These are phyloP conservation scores for Hypericum androsaemum DNA, from an alignment of 345 rosid species.

Conservation along the genomic window DNA sequence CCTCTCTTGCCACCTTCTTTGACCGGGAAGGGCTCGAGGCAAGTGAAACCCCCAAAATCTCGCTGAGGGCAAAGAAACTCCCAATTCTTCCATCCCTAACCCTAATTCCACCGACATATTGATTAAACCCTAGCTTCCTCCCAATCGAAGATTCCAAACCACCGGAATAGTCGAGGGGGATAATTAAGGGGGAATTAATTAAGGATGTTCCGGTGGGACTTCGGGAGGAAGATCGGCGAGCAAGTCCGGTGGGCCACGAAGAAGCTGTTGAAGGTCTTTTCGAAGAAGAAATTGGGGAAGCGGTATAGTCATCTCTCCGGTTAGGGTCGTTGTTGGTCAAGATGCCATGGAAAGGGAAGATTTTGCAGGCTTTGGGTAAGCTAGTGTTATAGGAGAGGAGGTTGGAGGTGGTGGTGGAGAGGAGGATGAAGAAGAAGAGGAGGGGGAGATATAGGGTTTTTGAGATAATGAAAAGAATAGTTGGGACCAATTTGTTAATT, in stretches of 20 bases:
- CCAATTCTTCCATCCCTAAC: slow-evolving; percentile 13
- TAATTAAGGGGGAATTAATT: not conserved
- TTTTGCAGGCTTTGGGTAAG: slow-evolving; percentile 77
- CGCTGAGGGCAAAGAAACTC: too few species aligned
- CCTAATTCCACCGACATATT: slow-evolving; percentile 3
- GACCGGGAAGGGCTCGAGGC: too few species aligned
- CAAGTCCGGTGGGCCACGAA: slow-evolving; percentile 78
- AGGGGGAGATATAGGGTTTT: too few species aligned
- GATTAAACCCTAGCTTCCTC: not conserved
- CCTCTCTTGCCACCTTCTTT: too few species aligned
- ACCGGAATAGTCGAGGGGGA: not conserved
- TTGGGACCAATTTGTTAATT: too few species aligned
- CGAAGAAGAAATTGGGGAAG: slow-evolving; percentile 91
- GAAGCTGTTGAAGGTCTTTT: slow-evolving; percentile 63
- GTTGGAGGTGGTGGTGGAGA: too few species aligned
- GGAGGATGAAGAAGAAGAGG: too few species aligned
- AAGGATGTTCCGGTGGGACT: slow-evolving; percentile 46
- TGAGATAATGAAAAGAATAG: too few species aligned
- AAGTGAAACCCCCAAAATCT: too few species aligned
- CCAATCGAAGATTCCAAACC: not conserved
- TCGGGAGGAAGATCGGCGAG: slow-evolving; percentile 72
- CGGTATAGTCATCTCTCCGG: slow-evolving; percentile 28
- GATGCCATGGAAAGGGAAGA: slow-evolving; percentile 78
- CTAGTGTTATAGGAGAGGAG: too few species aligned
- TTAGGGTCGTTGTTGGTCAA: slow-evolving; percentile 56